Percentiles rank a stretch among this genome's conserved stretches.
Evolutionary conservation across 306 rosid species (phyloP).

Genomic region (Pterocarpus macrocarpus): DNA sequence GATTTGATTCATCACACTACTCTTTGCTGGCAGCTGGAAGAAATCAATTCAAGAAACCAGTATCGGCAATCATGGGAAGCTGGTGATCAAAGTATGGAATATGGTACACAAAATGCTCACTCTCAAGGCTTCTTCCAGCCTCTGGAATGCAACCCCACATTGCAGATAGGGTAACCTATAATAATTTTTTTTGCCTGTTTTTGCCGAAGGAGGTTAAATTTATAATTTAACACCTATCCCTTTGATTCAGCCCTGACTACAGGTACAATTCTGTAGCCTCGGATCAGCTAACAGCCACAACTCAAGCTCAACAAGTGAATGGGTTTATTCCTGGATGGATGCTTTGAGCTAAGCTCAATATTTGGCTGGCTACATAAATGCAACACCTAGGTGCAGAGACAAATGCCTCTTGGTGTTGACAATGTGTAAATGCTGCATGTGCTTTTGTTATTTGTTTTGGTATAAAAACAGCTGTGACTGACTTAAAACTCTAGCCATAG

Average conservation of each 20-base stretch:
- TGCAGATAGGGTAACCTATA: slow-evolving; percentile 72
- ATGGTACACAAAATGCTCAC: slow-evolving; percentile 69
- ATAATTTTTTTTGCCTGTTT: slow-evolving; percentile 60
- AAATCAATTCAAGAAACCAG: slow-evolving; percentile 73
- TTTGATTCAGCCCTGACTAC: slow-evolving; percentile 50
- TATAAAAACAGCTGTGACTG: slow-evolving; percentile 59
- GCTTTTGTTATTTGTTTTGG: slow-evolving; percentile 54
- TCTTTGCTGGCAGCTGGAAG: slow-evolving; percentile 73
- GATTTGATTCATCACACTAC: slow-evolving; percentile 9
- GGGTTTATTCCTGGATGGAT: slow-evolving; percentile 94
- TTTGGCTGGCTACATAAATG: slow-evolving; percentile 41
- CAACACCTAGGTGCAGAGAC: slow-evolving; percentile 36
- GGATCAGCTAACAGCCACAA: slow-evolving; percentile 71
- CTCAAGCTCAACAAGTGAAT: slow-evolving; percentile 75
- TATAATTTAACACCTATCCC: neutral
- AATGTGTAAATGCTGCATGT: slow-evolving; percentile 53
- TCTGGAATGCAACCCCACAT: slow-evolving; percentile 86
- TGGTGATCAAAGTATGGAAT: slow-evolving; percentile 75
- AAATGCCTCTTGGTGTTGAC: slow-evolving; percentile 48
- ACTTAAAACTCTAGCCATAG: slow-evolving; percentile 50
- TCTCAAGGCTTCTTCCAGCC: slow-evolving; percentile 86
- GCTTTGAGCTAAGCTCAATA: slow-evolving; percentile 63
- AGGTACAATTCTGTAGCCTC: slow-evolving; percentile 67
- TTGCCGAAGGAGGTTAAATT: slow-evolving; percentile 54
- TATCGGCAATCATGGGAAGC: slow-evolving; percentile 80